These are phyloP conservation scores for Spencermartinsiella ligniputridi DNA, from an alignment of 1,139 yeast genomes.

Conservation along the genomic window DNA sequence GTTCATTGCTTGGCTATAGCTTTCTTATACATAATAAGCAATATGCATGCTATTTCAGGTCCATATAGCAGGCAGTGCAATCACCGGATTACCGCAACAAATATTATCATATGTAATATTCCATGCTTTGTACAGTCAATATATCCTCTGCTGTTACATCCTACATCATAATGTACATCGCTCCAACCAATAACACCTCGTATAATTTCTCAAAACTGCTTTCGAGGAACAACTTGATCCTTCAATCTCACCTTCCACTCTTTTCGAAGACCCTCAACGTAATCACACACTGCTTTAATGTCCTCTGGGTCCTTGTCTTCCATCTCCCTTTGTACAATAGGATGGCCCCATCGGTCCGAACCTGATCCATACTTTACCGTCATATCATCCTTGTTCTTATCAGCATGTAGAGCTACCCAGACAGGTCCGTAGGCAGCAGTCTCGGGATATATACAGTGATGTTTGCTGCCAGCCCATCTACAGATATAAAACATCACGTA, in stretches of 20 bases:
- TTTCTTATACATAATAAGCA: too few species aligned
- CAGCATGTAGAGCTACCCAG: constrained; percentile 49
- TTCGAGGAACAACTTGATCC: constrained; percentile 55
- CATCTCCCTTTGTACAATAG: constrained; percentile 51
- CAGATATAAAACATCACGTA: constrained; percentile 77
- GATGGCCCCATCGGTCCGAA: constrained; percentile 57
- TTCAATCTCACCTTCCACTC: constrained; percentile 70
- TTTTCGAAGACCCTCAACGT: constrained; percentile 48
- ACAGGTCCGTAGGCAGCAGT: constrained; percentile 85
- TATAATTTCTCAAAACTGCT: constrained; percentile 14
- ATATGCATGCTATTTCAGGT: too few species aligned
- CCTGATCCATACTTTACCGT: constrained; percentile 72
- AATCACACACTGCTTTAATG: constrained; percentile 55
- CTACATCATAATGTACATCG: too few species aligned
- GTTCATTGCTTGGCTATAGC: not conserved
- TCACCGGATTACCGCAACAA: too few species aligned
- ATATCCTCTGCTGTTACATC: too few species aligned
- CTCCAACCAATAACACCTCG: too few species aligned
- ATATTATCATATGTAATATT: too few species aligned
- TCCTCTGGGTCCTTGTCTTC: constrained; percentile 55
- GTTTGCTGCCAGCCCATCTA: constrained; percentile 72
- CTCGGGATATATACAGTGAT: constrained; percentile 86
- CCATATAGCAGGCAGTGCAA: too few species aligned
- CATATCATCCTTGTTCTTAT: constrained; percentile 45
- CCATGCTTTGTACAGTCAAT: too few species aligned